These are phyloP conservation scores for Euptelea pleiosperma DNA, from an alignment of 164 flowering plant genomes.

Conservation along the genomic window DNA sequence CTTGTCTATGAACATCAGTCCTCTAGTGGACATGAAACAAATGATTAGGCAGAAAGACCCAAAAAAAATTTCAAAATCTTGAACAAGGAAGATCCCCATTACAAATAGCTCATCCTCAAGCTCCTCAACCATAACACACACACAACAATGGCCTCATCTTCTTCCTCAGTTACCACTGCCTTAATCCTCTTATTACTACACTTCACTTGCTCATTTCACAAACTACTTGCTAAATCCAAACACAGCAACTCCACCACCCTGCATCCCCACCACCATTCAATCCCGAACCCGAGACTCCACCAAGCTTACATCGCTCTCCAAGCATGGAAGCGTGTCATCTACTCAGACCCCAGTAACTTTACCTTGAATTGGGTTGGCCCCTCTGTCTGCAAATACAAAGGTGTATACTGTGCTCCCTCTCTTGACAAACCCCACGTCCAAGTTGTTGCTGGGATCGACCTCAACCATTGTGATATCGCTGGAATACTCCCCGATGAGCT, in stretches of 20 bases:
- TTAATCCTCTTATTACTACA: constrained; percentile 30
- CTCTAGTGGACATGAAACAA: neutral
- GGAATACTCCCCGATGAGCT: constrained; percentile 63
- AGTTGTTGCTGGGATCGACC: constrained; percentile 75
- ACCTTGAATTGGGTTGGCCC: constrained; percentile 75
- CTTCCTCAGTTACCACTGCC: constrained; percentile 10
- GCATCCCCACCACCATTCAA: constrained; percentile 19
- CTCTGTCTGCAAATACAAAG: constrained; percentile 56
- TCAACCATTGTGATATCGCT: constrained; percentile 57
- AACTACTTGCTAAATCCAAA: constrained; percentile 31
- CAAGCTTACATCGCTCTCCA: constrained; percentile 68
- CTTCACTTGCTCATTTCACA: constrained; percentile 20
- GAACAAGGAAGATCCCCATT: constrained; percentile 8
- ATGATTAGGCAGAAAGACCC: constrained; percentile 6
- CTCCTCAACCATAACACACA: neutral
- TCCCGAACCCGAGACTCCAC: constrained; percentile 42
- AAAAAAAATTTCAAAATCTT: neutral
- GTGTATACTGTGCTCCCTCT: constrained; percentile 53
- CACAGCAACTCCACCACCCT: constrained; percentile 19
- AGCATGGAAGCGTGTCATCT: constrained; percentile 74
- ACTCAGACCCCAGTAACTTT: constrained; percentile 69
- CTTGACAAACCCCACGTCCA: constrained; percentile 31
- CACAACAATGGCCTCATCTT: constrained; percentile 36
- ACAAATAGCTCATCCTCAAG: constrained; percentile 13
- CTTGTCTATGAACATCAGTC: neutral